Conservation (phyloP, 306 rosid genomes). For the Glycyrrhiza uralensis region DNA sequence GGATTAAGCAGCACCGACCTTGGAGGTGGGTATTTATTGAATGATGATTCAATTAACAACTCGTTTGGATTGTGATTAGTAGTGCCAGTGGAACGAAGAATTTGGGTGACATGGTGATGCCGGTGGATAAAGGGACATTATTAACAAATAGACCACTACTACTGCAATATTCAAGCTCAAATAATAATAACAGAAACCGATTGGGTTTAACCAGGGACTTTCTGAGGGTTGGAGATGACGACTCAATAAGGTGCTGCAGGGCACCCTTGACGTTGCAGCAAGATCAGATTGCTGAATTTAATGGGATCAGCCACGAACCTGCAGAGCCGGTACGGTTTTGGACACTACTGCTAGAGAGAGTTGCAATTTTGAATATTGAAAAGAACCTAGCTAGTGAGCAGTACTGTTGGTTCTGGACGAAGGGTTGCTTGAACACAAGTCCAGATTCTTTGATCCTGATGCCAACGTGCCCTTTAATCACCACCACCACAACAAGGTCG, state of each 20-base stretch:
- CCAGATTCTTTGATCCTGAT: no score
- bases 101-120: constrained; percentile 15
- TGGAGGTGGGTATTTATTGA: constrained; percentile 21
- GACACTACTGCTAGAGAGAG: no score
- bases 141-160: not conserved
- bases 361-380: no score
- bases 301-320: constrained; percentile 44
- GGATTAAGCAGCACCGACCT: not conserved
- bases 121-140: constrained; percentile 18
- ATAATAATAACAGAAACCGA: constrained; percentile 29
- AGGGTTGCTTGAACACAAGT: no score
- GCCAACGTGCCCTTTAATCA: no score
- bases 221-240: constrained; percentile 67
- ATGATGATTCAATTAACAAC: constrained; percentile 22
- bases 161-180: not conserved
- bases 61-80: constrained; percentile 21
- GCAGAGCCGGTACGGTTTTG: constrained; percentile 36
- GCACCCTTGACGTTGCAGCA: constrained; percentile 58
- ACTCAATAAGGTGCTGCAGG: constrained; percentile 23
- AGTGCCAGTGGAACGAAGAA: constrained; percentile 8
- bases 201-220: constrained; percentile 75
- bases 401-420: no score
- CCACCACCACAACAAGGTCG: no score
- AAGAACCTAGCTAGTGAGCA: no score
- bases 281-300: constrained; percentile 48